phyloP scores from a whole-genome alignment of 805 yeast species.

The Kodamaea neixiangensis region DNA sequence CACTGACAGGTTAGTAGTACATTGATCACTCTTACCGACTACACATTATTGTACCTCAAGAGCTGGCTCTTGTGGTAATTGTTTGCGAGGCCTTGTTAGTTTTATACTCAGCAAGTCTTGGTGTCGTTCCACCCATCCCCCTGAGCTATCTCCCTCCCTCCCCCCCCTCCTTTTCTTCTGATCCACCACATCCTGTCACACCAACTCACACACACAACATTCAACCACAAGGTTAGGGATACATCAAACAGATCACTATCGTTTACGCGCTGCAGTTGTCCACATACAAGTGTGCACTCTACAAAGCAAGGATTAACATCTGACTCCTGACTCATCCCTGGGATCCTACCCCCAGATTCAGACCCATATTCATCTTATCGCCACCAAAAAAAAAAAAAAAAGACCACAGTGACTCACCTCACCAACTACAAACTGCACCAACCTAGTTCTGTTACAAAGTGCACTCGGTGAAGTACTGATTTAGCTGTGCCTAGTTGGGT shows the following conservation, averaged over 20 bases:
- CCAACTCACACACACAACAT: neutral
- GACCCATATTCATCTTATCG: neutral
- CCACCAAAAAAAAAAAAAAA: slow-evolving; percentile 3
- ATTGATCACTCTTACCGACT: neutral
- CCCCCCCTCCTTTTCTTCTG: slow-evolving; percentile 4
- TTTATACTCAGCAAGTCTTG: neutral
- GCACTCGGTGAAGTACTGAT: neutral
- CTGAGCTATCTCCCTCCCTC: neutral
- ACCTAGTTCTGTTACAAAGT: neutral
- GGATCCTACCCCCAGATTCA: slow-evolving; percentile 1
- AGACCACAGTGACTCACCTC: neutral
- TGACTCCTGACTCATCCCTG: neutral
- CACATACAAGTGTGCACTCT: neutral
- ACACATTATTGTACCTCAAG: slow-evolving; percentile 1
- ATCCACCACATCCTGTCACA: neutral
- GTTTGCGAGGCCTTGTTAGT: neutral
- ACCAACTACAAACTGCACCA: neutral
- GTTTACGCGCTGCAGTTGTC: neutral
- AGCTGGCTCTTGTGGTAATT: neutral
- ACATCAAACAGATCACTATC: neutral
- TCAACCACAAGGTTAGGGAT: neutral
- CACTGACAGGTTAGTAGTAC: neutral
- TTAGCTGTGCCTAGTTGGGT: neutral
- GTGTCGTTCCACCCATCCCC: slow-evolving; percentile 1
- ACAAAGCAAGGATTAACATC: neutral